Evolutionary conservation across 129 eudicot species (phyloP).

Genomic region (Smallanthus sonchifolius): DNA sequence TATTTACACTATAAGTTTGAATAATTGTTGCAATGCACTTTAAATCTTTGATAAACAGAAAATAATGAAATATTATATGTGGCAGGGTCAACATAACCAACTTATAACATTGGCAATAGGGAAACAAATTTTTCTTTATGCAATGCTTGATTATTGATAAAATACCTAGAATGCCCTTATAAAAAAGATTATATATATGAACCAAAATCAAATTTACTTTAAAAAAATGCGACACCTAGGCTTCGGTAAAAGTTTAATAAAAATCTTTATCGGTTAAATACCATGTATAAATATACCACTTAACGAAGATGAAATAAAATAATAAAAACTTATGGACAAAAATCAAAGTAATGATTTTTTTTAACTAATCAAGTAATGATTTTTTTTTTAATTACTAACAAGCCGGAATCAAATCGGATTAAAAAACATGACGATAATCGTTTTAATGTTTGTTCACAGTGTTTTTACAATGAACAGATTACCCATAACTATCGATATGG

Average conservation of each 20-base stretch:
- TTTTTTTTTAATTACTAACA: background rate
- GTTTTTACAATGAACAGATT: background rate
- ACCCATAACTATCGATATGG: background rate
- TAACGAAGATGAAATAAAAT: too few relatives aligned
- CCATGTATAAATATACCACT: background rate
- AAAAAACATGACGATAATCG: background rate
- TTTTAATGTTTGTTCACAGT: background rate
- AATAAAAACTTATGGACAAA: too few relatives aligned
- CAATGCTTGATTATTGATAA: background rate
- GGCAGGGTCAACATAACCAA: background rate
- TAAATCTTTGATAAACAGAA: background rate
- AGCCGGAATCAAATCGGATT: background rate
- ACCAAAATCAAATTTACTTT: background rate
- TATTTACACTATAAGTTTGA: background rate
- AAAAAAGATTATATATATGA: background rate
- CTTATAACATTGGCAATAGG: background rate
- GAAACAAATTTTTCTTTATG: background rate
- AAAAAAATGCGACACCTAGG: too few relatives aligned
- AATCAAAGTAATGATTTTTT: too few relatives aligned
- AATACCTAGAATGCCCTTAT: background rate
- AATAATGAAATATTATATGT: too few relatives aligned
- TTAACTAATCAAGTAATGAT: slow-evolving; percentile 8
- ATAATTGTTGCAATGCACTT: background rate
- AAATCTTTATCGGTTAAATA: too few relatives aligned
- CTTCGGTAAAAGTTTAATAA: too few relatives aligned